Evolutionary conservation across 192 early-diverging fungal species (phyloP).

Genomic region (Funneliformis geosporum): DNA sequence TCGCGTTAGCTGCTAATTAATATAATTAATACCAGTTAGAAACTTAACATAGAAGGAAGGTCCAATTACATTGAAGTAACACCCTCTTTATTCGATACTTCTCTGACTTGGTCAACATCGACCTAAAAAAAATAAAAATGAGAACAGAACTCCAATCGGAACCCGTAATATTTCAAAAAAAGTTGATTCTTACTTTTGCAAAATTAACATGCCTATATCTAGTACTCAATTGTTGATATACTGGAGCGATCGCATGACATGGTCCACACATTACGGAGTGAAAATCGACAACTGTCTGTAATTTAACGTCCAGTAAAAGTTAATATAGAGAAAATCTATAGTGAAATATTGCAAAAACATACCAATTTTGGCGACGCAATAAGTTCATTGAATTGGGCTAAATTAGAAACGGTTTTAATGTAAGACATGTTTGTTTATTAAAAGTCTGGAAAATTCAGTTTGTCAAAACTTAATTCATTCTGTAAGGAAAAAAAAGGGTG

Average conservation of each 20-base stretch:
- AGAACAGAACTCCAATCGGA: background rate
- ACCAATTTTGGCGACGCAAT: conserved; percentile 28
- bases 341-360: background rate
- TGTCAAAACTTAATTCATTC: too few species aligned
- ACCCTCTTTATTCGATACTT: conserved; percentile 44
- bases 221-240: conserved; percentile 50
- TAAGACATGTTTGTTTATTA: conserved; percentile 20
- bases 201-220: conserved; percentile 53
- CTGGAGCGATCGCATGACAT: conserved; percentile 56
- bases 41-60: background rate
- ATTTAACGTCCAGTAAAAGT: background rate
- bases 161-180: background rate
- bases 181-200: conserved; percentile 47
- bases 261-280: conserved; percentile 53
- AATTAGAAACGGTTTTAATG: conserved; percentile 8
- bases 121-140: conserved; percentile 36
- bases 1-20: background rate
- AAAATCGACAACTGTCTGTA: conserved; percentile 59
- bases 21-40: background rate
- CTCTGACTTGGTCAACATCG: conserved; percentile 46
- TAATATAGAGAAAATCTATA: background rate
- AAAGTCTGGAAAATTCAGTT: too few species aligned
- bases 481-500: too few species aligned
- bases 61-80: conserved; percentile 51
- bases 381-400: background rate